Base-by-base conservation (phyloP, 164 flowering plant species). In the Nelumbo lutea region DNA sequence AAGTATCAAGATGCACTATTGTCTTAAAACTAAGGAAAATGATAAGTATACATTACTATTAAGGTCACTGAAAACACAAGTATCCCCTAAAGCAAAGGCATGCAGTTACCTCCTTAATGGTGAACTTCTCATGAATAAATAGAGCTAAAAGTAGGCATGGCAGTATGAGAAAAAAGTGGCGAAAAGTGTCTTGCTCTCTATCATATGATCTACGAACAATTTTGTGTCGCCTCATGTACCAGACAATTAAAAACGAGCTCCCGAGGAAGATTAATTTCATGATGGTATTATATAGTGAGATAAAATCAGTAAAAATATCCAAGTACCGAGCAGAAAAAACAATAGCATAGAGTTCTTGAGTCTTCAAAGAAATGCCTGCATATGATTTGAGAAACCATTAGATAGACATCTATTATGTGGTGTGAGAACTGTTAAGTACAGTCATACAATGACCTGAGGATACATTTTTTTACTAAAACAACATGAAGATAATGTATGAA, bases 331-430 rank as follows among this genome's bases (percentile, higher is more conserved):
- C 81, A n/a, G 83, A 84, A 79, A 91, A 94, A 65, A 94, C 98
- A 75, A 90, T 46, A 41, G 96, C 94, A 70, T 87, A 93, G 53
- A 93, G 87, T 71, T 93, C 98, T 75, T 93, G 97, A 14, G 97
- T 93, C 92, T 89, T 93, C 87, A 93, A 79, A 42, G 98, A 93
- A 79, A 90, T 47, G n/a, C 98, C 98, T 93, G 85, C 81, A 82
- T 2, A 65, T 43, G 53, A 38, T 1, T n/a, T 40, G 42, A 38
- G 57, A 13, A 9, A 9, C 62, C 58, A 61, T n/a, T 61, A 5
- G 41, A 10, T 42, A 40, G n/a, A 39, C 61, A 58, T 11, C 4
- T 45, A 11, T 60, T 27, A 7, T 43, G 59, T 43, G 59, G 9
- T 42, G 44, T 59, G 56, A 45, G 15, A 42, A 59, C 44, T 60